Evolutionary conservation across 2,329 filamentous ascomycete genomes (phyloP), one percentile per base, ranked within the genome.

Genomic region (Chrysosporium queenslandicum): DNA sequence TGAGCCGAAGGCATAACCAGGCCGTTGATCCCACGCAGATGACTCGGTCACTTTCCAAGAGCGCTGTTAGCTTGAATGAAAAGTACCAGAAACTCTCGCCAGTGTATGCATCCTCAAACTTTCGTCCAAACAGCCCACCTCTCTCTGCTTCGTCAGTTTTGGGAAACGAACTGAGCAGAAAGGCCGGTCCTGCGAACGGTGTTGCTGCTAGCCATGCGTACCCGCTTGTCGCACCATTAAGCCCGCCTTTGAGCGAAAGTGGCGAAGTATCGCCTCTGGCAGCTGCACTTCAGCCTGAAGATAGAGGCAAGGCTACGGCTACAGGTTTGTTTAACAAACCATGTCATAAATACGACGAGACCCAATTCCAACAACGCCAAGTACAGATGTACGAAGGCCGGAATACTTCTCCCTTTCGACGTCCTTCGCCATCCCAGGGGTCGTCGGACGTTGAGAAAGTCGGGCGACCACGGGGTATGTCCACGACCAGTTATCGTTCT

Each of bases 311-410:
- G 64, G 86, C 87, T 4, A 94, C 87, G 0, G 85, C 87, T 0
- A 74, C 82, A 68, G 81, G 81, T 27, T 72, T 81, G 0, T 85
- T 85, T 66, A 85, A 85, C 58, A 88, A 88, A 63, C 86, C 89
- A 1, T 71, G 74, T 1, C 79, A 84, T 47, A 79, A 82, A 6
- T 95, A 92, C 59, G 87, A 94, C 61, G 90, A 96, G 62, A 81
- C 84, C 18, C 86, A 87, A 62, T 96, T 87, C 61, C 79, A 86
- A 4, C 85, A 94, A 63, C 81, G 88, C 41, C 86, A 94, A 62
- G 72, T 86, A 45, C 86, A 89, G 64, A 79, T 95, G 65, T 86
- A 91, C 57, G 80, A 86, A 61, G 86, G 83, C 25, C 79, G 84
- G 23, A 83, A 85, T 52, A 80, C 80, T 0, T 79, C 83, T 30